Percentiles rank a stretch among this genome's conserved stretches.
Conservation (phyloP, 352 stramenopile genomes). For the Phytopythium oedochilum region DNA sequence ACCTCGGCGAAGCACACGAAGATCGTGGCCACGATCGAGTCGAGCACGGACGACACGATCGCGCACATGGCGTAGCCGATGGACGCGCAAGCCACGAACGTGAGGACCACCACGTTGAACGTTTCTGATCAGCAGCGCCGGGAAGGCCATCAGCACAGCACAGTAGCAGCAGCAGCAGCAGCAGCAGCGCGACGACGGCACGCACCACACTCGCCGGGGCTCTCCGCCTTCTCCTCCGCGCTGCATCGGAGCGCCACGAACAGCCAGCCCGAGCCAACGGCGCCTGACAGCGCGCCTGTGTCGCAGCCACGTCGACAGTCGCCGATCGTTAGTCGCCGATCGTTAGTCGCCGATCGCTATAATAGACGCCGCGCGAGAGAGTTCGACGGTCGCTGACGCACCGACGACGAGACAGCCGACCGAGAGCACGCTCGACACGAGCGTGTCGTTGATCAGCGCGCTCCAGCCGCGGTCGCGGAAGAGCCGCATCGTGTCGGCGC, state of each 20-base stretch:
- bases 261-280: slow-evolving; percentile 67
- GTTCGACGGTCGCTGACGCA: slow-evolving; percentile 15
- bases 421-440: slow-evolving; percentile 73
- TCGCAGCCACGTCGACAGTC: slow-evolving; percentile 1
- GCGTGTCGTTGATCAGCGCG: slow-evolving; percentile 69
- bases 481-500: slow-evolving; percentile 72
- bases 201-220: slow-evolving; percentile 61
- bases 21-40: slow-evolving; percentile 82
- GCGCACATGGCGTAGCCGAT: slow-evolving; percentile 85
- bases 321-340: background rate
- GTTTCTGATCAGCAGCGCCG: too few species aligned
- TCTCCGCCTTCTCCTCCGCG: slow-evolving; percentile 22
- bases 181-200: too few species aligned
- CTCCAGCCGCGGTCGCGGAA: slow-evolving; percentile 82
- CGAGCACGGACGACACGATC: slow-evolving; percentile 78
- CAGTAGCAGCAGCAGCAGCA: too few species aligned
- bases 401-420: slow-evolving; percentile 75
- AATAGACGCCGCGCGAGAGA: background rate
- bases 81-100: slow-evolving; percentile 63
- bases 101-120: slow-evolving; percentile 79
- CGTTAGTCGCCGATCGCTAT: too few species aligned
- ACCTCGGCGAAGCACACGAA: slow-evolving; percentile 88
- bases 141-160: too few species aligned
- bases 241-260: slow-evolving; percentile 73
- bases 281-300: slow-evolving; percentile 63